Conservation (phyloP, 495 filamentous ascomycete species). For the Xylaria telfairii region DNA sequence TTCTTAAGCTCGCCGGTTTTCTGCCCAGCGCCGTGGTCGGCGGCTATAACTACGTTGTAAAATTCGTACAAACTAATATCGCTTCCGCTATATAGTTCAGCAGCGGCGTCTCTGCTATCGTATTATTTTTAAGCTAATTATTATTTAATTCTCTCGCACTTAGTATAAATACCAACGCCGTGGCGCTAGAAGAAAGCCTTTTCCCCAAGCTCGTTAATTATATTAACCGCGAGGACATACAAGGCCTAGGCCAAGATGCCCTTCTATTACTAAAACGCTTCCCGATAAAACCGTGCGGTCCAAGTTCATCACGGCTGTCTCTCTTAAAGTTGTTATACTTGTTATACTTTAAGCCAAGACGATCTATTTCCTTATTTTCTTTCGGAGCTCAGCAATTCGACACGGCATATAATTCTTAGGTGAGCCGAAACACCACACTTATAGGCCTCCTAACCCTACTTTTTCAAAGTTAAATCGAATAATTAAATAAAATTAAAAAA, state of each 20-base stretch:
- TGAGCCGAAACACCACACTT: too few relatives aligned
- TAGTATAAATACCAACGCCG: not conserved
- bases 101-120: not conserved
- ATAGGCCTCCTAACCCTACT: too few relatives aligned
- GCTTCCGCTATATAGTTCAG: not conserved
- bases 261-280: slow-evolving; percentile 6
- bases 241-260: not conserved
- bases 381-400: too few relatives aligned
- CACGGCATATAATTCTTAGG: too few relatives aligned
- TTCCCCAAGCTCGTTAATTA: not conserved
- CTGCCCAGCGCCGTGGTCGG: slow-evolving; percentile 35
- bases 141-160: not conserved
- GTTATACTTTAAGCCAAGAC: too few relatives aligned
- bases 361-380: too few relatives aligned
- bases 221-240: not conserved
- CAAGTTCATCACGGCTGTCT: too few relatives aligned
- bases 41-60: slow-evolving; percentile 44
- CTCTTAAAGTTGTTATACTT: too few relatives aligned
- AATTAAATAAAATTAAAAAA: too few relatives aligned
- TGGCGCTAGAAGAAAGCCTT: slow-evolving; percentile 1
- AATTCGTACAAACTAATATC: slow-evolving; percentile 42
- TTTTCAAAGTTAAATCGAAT: too few relatives aligned
- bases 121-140: not conserved
- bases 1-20: slow-evolving; percentile 26
- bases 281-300: too few relatives aligned